phyloP scores from a whole-genome alignment of 441 rosid species.

The Eutrema salsugineum region DNA sequence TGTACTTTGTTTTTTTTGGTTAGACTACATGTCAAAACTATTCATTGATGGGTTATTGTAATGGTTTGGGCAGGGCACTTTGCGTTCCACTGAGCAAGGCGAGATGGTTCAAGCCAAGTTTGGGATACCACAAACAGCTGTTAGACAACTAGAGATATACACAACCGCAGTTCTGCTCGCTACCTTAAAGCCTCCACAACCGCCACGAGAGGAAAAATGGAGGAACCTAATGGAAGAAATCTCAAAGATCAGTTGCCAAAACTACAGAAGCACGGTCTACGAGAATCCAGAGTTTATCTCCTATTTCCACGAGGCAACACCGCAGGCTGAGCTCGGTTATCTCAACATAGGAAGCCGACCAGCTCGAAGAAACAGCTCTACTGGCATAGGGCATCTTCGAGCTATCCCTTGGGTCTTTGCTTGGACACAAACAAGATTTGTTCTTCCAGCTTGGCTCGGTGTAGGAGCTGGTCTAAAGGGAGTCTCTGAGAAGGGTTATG shows the following conservation, averaged over 20 bases:
- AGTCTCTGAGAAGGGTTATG: constrained; percentile 57
- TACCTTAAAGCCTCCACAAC: constrained; percentile 78
- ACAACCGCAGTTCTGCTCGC: constrained; percentile 93
- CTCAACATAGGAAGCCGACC: constrained; percentile 95
- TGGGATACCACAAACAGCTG: constrained; percentile 84
- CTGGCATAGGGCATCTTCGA: constrained; percentile 88
- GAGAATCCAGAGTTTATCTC: constrained; percentile 73
- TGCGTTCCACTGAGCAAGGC: constrained; percentile 95
- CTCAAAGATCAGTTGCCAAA: constrained; percentile 47
- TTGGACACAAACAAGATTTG: constrained; percentile 94
- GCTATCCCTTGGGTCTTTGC: constrained; percentile 97
- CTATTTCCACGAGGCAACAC: constrained; percentile 61
- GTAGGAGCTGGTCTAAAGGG: constrained; percentile 74
- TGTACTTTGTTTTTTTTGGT: constrained; percentile 64
- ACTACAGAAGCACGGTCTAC: constrained; percentile 69
- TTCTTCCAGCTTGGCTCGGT: constrained; percentile 91
- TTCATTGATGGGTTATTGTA: neutral
- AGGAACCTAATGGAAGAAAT: constrained; percentile 90
- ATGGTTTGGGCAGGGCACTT: constrained; percentile 57
- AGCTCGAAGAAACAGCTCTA: constrained; percentile 78
- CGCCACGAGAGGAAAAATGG: constrained; percentile 90
- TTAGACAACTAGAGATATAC: constrained; percentile 87
- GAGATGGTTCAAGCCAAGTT: constrained; percentile 99
- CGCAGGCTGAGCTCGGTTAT: constrained; percentile 81
- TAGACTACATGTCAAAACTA: constrained; percentile 47